Evolutionary conservation across 2,329 filamentous ascomycete species (phyloP).

Genomic region (Ploettnerulaceae sp.): DNA sequence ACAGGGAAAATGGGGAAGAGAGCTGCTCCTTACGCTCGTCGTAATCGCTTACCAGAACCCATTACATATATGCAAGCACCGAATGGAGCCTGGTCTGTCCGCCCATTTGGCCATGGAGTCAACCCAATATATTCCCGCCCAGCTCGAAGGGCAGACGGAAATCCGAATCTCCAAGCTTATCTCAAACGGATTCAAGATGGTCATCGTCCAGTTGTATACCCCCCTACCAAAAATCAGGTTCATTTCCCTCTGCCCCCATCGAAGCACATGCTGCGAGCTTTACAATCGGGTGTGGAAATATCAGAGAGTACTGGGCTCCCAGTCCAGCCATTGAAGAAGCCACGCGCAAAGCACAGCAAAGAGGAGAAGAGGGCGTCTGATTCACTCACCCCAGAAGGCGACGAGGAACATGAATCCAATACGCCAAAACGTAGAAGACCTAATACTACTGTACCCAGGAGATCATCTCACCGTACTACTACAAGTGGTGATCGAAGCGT

Average conservation of each 20-base stretch:
- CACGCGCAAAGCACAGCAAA: background rate
- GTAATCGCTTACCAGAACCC: constrained; percentile 27
- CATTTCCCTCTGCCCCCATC: constrained; percentile 21
- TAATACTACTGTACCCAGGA: background rate
- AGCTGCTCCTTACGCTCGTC: background rate
- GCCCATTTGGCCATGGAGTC: constrained; percentile 32
- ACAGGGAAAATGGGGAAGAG: background rate
- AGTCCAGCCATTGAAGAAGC: background rate
- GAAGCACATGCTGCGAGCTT: constrained; percentile 12
- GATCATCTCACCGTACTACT: background rate
- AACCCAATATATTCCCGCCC: constrained; percentile 30
- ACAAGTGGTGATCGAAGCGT: background rate
- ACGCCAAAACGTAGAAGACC: background rate
- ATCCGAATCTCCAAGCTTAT: constrained; percentile 19
- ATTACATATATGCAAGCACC: constrained; percentile 31
- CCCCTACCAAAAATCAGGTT: constrained; percentile 19
- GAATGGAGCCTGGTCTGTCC: constrained; percentile 29
- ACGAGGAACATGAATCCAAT: background rate
- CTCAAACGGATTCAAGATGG: constrained; percentile 21
- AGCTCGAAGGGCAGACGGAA: constrained; percentile 23
- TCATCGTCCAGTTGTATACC: constrained; percentile 27
- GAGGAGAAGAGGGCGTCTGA: background rate
- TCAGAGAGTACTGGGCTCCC: constrained; percentile 1
- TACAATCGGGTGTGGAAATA: background rate
- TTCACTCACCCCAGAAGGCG: background rate